Evolutionary conservation across 2,329 filamentous ascomycete genomes (phyloP), one percentile per base, ranked within the genome.

Genomic region (Ceratocystis ficicola): DNA sequence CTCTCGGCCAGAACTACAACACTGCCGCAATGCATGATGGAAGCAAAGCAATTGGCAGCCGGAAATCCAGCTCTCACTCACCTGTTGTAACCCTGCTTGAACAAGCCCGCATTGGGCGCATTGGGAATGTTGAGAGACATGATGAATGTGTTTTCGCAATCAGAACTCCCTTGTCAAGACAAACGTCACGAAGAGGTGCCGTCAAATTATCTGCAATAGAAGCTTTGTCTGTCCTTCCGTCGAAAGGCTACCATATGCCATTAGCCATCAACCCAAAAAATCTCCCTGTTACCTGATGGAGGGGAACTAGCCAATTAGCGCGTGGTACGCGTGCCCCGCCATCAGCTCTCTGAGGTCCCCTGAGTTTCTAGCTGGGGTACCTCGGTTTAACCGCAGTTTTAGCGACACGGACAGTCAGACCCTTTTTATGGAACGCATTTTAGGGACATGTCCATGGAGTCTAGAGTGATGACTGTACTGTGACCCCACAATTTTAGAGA

Each of bases 61-160:
- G 28, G 30, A 30, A n/a, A 59, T 30, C 17, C 44, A 32, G 71
- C 72, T 78, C 83, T 75, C 84, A 96, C 83, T 75, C 84, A 96
- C 92, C 89, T 95, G 77, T 92, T 92, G 80, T 99, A 99, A 73
- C 93, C 93, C 72, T 86, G 82, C 82, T 97, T 97, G 83, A 99
- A 97, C 50, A 97, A 84, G 76, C 89, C 88, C 73, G 88, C 83
- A 76, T 96, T 96, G 69, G 94, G 94, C 72, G 94, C 93, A 77
- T 86, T 90, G 70, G 94, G 94, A 75, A 99, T 95, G 75, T 91
- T 90, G 75, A 99, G 86, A 78, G 94, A 99, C 94, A 99, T 97
- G 72, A 70, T 63, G 28, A 63, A 46, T 44, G n/a, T 67, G 48
- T 28, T 63, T 36, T 65, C 30, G 55, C 44, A 30, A 20, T 64